Percentiles rank a stretch among this genome's conserved stretches.
These are phyloP conservation scores for Nelumbo lutea DNA, from an alignment of 164 flowering plant genomes.

Conservation along the genomic window DNA sequence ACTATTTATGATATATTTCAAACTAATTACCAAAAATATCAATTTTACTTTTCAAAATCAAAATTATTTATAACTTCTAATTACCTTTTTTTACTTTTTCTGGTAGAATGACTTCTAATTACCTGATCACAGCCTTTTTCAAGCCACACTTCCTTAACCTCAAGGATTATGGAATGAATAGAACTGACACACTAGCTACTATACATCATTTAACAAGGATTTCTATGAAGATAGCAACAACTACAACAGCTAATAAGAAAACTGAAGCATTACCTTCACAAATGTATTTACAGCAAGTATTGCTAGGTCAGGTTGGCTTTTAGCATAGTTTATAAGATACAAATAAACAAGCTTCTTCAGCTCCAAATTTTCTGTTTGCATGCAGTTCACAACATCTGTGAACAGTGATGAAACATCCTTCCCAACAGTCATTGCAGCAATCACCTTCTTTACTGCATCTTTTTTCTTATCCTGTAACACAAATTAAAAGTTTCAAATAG, in stretches of 20 bases:
- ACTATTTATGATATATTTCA: no score
- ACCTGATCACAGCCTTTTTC: no score
- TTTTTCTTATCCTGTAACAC: constrained; percentile 88
- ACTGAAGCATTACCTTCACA: constrained; percentile 64
- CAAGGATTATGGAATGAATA: no score
- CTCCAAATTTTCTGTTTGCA: constrained; percentile 99
- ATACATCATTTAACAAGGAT: no score
- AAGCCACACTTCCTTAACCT: no score
- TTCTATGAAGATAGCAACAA: background rate
- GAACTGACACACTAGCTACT: no score
- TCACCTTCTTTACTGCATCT: constrained; percentile 98
- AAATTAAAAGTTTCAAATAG: constrained; percentile 3
- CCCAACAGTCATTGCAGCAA: constrained; percentile 99
- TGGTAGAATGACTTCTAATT: no score
- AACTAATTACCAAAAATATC: no score
- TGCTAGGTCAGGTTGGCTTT: constrained; percentile 98
- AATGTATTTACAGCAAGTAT: constrained; percentile 98
- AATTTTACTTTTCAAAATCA: no score
- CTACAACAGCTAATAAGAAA: background rate
- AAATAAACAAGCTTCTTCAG: constrained; percentile 95
- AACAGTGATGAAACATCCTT: constrained; percentile 98
- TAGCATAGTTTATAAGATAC: constrained; percentile 96
- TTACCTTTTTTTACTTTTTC: no score
- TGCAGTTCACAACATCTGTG: constrained; percentile 98
- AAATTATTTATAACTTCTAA: no score